These are phyloP conservation scores for Hirsutella rhossiliensis DNA, from an alignment of 2,329 filamentous ascomycete species.

Conservation along the genomic window DNA sequence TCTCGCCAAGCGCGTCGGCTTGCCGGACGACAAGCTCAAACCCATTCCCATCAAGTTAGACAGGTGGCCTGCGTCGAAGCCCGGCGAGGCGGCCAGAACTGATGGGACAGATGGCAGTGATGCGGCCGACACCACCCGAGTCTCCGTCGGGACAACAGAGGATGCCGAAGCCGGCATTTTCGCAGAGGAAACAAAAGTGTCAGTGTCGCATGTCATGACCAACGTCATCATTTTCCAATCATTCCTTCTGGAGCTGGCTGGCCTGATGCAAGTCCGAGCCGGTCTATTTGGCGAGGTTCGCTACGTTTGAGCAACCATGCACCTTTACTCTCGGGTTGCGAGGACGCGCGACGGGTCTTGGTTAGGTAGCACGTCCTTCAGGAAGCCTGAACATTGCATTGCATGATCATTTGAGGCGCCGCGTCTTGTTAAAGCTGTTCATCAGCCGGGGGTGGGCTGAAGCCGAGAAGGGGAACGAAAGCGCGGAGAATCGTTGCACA, in stretches of 20 bases:
- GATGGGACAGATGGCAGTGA: neutral
- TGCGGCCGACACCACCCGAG: neutral
- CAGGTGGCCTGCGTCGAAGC: constrained; percentile 15
- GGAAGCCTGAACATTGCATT: neutral
- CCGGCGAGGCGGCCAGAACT: constrained; percentile 5
- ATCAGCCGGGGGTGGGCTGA: too few species aligned
- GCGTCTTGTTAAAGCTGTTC: too few species aligned
- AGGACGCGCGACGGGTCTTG: neutral
- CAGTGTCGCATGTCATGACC: constrained; percentile 66
- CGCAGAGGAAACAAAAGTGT: constrained; percentile 33
- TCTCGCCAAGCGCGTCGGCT: constrained; percentile 39
- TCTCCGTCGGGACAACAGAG: neutral
- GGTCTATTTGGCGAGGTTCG: constrained; percentile 66
- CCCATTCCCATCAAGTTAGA: constrained; percentile 30
- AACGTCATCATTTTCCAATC: constrained; percentile 71
- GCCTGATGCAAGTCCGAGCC: constrained; percentile 61
- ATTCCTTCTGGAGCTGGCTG: constrained; percentile 66
- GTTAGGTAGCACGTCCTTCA: neutral
- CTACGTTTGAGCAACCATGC: constrained; percentile 28
- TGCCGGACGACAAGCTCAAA: constrained; percentile 28
- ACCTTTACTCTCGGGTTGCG: neutral
- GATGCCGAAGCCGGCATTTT: constrained; percentile 5
- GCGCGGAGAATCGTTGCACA: too few species aligned
- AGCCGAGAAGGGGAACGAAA: too few species aligned
- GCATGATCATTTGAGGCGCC: too few species aligned